A percentile compares a stretch with the other conserved stretches of the same genome.
These are phyloP conservation scores for Arthrinium phaeospermum DNA, from an alignment of 2,329 filamentous ascomycete genomes.

Conservation along the genomic window DNA sequence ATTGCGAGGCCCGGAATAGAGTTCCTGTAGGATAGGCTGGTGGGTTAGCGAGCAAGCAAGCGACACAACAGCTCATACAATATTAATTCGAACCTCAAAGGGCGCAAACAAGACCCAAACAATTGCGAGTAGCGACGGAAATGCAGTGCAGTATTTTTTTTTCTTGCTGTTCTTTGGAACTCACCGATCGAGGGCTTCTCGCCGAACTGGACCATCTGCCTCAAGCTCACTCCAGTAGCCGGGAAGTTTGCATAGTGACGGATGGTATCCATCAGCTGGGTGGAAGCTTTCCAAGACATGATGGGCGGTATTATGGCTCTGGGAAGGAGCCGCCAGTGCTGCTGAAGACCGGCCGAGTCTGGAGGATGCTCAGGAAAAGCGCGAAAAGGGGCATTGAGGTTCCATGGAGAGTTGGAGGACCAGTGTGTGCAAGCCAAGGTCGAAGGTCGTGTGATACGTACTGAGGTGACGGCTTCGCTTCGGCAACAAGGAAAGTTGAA, in stretches of 20 bases:
- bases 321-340: slow-evolving; percentile 24
- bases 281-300: slow-evolving; percentile 95
- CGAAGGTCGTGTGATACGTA: neutral
- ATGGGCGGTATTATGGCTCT: slow-evolving; percentile 42
- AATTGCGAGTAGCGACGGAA: slow-evolving; percentile 19
- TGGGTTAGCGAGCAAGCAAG: slow-evolving; percentile 23
- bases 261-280: slow-evolving; percentile 95
- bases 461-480: neutral
- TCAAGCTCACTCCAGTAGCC: slow-evolving; percentile 91
- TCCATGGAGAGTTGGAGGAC: slow-evolving; percentile 17
- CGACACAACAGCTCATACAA: neutral
- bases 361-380: slow-evolving; percentile 15
- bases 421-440: neutral
- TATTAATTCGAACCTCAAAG: neutral
- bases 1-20: slow-evolving; percentile 95
- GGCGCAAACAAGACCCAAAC: slow-evolving; percentile 19
- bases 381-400: slow-evolving; percentile 15
- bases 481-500: slow-evolving; percentile 20
- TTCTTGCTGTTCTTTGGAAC: slow-evolving; percentile 32
- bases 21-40: slow-evolving; percentile 66
- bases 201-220: slow-evolving; percentile 99
- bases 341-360: slow-evolving; percentile 19
- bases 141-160: neutral
- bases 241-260: slow-evolving; percentile 96
- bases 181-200: slow-evolving; percentile 88